Evolutionary conservation across 2,329 filamentous ascomycete species (phyloP).

Genomic region (Fusarium verticillioides): DNA sequence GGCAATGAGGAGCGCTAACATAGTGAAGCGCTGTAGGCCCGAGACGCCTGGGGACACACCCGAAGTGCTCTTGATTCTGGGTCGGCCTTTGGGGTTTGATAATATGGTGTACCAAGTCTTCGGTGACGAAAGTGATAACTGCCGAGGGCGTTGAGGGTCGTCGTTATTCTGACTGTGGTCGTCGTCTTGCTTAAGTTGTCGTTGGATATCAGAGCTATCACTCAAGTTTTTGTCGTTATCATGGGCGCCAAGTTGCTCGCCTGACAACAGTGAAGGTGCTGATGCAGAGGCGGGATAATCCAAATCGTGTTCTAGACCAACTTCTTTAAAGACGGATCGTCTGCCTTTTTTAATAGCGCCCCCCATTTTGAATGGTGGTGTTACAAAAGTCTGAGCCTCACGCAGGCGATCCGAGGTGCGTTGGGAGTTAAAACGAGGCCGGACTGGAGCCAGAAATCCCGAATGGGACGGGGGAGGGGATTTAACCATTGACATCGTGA

Average conservation of each 20-base stretch:
- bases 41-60: slow-evolving; percentile 56
- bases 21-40: slow-evolving; percentile 57
- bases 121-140: slow-evolving; percentile 38
- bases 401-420: slow-evolving; percentile 63
- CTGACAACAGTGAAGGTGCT: slow-evolving; percentile 17
- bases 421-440: slow-evolving; percentile 63
- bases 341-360: slow-evolving; percentile 61
- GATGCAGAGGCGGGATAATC: slow-evolving; percentile 36
- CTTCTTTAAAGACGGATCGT: slow-evolving; percentile 64
- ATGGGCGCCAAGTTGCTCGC: slow-evolving; percentile 30
- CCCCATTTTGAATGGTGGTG: slow-evolving; percentile 54
- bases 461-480: slow-evolving; percentile 32
- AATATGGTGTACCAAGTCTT: slow-evolving; percentile 59
- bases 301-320: slow-evolving; percentile 56
- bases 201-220: slow-evolving; percentile 43
- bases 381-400: slow-evolving; percentile 55
- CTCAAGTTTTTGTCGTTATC: slow-evolving; percentile 48
- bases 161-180: slow-evolving; percentile 4
- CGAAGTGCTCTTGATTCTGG: slow-evolving; percentile 56
- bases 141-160: slow-evolving; percentile 20
- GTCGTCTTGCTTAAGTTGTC: slow-evolving; percentile 9
- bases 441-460: slow-evolving; percentile 42
- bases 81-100: slow-evolving; percentile 51
- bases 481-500: slow-evolving; percentile 39
- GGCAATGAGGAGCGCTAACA: slow-evolving; percentile 62